Conservation (phyloP, 495 filamentous ascomycete species). For the Aspergillus kassunensis region DNA sequence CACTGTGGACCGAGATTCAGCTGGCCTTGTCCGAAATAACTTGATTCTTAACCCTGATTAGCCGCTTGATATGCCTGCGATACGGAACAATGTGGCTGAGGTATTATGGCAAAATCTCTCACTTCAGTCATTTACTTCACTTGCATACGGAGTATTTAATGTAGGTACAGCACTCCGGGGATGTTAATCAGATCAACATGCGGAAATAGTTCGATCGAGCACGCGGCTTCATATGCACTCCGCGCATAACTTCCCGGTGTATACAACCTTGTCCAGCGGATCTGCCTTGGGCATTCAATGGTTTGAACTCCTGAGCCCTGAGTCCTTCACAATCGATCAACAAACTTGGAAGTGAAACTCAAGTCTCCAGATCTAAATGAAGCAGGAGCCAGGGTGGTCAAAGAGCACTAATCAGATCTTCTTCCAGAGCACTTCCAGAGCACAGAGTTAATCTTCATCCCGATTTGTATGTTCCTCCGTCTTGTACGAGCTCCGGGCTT, state of each 20-base stretch:
- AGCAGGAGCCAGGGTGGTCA: neutral
- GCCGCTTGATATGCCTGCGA: neutral
- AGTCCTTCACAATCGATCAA: no score
- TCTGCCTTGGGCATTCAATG: conserved; percentile 3
- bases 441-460: conserved; percentile 1
- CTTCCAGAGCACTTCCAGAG: neutral
- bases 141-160: no score
- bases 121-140: neutral
- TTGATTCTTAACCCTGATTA: neutral
- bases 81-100: neutral
- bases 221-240: neutral
- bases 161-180: no score
- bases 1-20: conserved; percentile 12
- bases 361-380: conserved; percentile 1
- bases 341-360: no score
- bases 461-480: conserved; percentile 10
- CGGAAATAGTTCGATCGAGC: neutral
- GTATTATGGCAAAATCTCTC: neutral
- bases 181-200: neutral
- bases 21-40: conserved; percentile 6
- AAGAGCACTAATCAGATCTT: neutral
- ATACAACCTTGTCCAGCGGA: neutral
- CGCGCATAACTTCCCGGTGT: neutral
- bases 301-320: neutral
- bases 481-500: conserved; percentile 9